These are phyloP conservation scores for Aspergillus funiculosus DNA, from an alignment of 495 filamentous ascomycete genomes.

Conservation along the genomic window DNA sequence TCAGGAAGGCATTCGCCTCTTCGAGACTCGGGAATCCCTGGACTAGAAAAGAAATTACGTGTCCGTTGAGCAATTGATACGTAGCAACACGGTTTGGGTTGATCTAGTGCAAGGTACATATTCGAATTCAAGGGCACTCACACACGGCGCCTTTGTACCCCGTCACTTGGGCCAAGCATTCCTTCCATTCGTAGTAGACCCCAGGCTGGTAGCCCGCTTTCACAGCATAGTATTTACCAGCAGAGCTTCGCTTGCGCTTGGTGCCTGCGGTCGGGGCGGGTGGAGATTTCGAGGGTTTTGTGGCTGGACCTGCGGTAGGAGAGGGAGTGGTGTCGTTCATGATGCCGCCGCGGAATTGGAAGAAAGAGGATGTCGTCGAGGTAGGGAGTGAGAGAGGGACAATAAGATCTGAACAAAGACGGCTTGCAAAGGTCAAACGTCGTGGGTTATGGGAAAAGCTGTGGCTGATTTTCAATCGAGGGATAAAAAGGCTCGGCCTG, in stretches of 20 bases:
- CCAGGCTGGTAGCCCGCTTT: conserved; percentile 70
- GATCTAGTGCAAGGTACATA: background rate
- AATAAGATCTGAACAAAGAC: conserved; percentile 1
- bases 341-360: conserved; percentile 1
- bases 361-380: background rate
- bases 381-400: background rate
- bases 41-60: conserved; percentile 44
- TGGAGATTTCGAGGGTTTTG: conserved; percentile 29
- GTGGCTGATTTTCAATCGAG: conserved; percentile 11
- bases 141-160: conserved; percentile 82
- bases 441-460: conserved; percentile 6
- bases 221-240: conserved; percentile 83
- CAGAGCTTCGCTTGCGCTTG: conserved; percentile 58
- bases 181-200: conserved; percentile 78
- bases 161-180: conserved; percentile 73
- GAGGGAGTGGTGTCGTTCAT: conserved; percentile 39
- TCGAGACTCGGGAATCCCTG: conserved; percentile 73
- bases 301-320: conserved; percentile 31
- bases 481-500: conserved; percentile 21
- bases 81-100: background rate
- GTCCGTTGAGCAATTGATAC: conserved; percentile 1
- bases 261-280: conserved; percentile 43
- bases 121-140: conserved; percentile 44
- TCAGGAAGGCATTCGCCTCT: conserved; percentile 74
- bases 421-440: conserved; percentile 10